Conservation (phyloP, 1,284 basidiomycete genomes). For the Sutorius eximius region DNA sequence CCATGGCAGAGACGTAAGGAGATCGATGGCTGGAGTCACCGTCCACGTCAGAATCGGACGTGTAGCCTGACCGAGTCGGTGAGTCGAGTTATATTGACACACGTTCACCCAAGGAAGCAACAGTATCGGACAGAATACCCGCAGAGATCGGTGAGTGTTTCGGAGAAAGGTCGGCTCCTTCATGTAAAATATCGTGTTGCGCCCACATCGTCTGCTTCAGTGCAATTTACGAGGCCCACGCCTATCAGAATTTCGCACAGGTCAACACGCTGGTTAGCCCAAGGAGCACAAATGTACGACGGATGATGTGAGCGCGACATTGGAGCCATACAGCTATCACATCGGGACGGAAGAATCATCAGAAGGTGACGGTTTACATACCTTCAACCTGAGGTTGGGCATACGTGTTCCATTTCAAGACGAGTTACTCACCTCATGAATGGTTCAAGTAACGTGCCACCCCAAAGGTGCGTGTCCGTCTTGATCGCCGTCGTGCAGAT, state of each 20-base stretch:
- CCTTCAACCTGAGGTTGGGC: conserved; percentile 5
- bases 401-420: conserved; percentile 15
- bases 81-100: not conserved
- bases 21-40: conserved; percentile 13
- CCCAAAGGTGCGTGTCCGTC: conserved; percentile 19
- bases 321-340: conserved; percentile 12
- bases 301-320: not conserved
- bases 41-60: conserved; percentile 2
- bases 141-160: conserved; percentile 9
- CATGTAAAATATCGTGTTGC: conserved; percentile 2
- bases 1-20: conserved; percentile 11
- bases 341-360: conserved; percentile 17
- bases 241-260: not conserved
- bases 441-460: conserved; percentile 13
- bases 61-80: not conserved
- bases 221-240: not conserved
- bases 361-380: conserved; percentile 12
- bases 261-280: not conserved
- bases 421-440: conserved; percentile 1
- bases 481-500: conserved; percentile 28
- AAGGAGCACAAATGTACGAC: conserved; percentile 1
- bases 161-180: conserved; percentile 1
- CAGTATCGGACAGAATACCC: conserved; percentile 3
- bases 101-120: conserved; percentile 5
- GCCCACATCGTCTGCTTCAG: not conserved